Base-by-base conservation (phyloP, 495 filamentous ascomycete genomes). In the Stereocaulon alpinum region DNA sequence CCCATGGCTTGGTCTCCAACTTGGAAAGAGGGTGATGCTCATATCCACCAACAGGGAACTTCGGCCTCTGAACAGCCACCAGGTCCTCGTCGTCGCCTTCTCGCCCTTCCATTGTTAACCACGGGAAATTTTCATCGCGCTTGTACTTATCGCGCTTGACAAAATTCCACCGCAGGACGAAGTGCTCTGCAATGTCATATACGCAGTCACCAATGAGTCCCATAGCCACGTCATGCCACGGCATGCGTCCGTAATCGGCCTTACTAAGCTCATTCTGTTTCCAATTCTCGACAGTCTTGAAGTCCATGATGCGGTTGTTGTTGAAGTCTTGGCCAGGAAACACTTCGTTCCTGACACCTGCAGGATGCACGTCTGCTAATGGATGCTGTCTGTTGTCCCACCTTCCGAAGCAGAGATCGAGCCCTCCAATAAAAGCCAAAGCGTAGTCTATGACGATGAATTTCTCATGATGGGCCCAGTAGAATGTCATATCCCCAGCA, bases 101-200 rank as follows among this genome's bases (percentile, higher is more conserved):
- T n/a, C 88, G 82, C n/a, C 89, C 91, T 58, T 85, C 79, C 51
- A 96, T 76, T 56, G 80, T 72, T 2, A 96, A 73, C 92, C 91
- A 98, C 53, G 92, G 88, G 55, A 86, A 91, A 40, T 78, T 71
- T 0, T 80, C 69, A 56, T 86, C 82, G 14, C 92, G 85, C 73
- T 98, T 98, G 76, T 98, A 96, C 72, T 98, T 96, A 76, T 96
- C 92, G 20, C 92, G 82, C 74, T 98, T 96, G 73, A 92, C 76
- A 61, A 95, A 94, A 70, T 98, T 98, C 93, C 93, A 96, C 43
- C 91, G 82, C 18, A 94, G 78, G 40, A 96, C 86, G 65, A 98
- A 98, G 68, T 98, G 92, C 71, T 96, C 90, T 4, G 92, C 92
- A 63, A 98, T 92, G 69, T 96, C 91, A 68, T 91, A 91, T 34